A percentile compares a stretch with the other conserved stretches of the same genome.
Conservation (phyloP, 2,329 filamentous ascomycete species). For the Aureobasidium zeae region DNA sequence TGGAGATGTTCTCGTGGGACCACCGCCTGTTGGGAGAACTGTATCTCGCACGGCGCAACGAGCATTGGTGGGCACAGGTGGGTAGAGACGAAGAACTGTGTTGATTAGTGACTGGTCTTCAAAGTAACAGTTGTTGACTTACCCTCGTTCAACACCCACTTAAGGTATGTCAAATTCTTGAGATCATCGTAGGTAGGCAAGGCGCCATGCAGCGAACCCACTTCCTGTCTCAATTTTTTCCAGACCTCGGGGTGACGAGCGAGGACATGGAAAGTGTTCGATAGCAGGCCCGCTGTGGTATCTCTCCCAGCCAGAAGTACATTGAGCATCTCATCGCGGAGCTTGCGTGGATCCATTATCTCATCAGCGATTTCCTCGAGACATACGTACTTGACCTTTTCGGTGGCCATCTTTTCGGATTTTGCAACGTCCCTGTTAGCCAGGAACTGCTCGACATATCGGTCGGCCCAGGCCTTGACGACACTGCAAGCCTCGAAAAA, state of each 20-base stretch:
- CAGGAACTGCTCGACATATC: constrained; percentile 20
- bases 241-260: constrained; percentile 20
- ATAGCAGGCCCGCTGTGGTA: constrained; percentile 41
- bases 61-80: constrained; percentile 68
- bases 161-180: constrained; percentile 24
- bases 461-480: constrained; percentile 15
- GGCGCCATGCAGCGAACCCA: constrained; percentile 22
- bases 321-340: constrained; percentile 36
- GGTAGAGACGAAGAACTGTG: constrained; percentile 62
- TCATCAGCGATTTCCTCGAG: constrained; percentile 47
- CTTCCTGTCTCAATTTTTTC: constrained; percentile 20
- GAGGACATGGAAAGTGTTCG: constrained; percentile 29
- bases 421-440: constrained; percentile 1
- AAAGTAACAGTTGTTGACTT: constrained; percentile 17
- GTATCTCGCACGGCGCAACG: constrained; percentile 62
- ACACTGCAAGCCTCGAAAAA: constrained; percentile 15
- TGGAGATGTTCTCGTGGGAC: constrained; percentile 44
- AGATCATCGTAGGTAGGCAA: constrained; percentile 33
- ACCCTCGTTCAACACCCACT: constrained; percentile 54
- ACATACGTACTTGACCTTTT: constrained; percentile 44
- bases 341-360: constrained; percentile 33
- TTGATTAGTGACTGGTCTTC: no score
- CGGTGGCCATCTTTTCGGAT: neutral
- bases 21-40: constrained; percentile 58
- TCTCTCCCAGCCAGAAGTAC: constrained; percentile 34